These are phyloP conservation scores for Fusarium tricinctum DNA, from an alignment of 2,329 filamentous ascomycete genomes.

Conservation along the genomic window DNA sequence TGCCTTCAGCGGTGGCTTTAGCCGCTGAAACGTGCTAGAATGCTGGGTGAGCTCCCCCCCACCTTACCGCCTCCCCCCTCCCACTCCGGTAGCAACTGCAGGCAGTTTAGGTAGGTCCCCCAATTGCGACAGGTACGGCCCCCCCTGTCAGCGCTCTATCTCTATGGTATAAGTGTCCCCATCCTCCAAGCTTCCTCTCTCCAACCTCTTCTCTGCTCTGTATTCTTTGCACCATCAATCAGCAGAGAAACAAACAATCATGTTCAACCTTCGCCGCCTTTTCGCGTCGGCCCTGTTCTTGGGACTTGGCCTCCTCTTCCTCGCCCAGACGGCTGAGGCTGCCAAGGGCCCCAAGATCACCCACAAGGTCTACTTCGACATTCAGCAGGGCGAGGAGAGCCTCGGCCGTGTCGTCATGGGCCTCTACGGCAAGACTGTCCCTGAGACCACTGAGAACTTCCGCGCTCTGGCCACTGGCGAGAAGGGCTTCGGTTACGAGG, in stretches of 20 bases:
- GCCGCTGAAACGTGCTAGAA: constrained; percentile 48
- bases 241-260: constrained; percentile 59
- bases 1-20: constrained; percentile 22
- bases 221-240: constrained; percentile 39
- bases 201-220: constrained; percentile 23
- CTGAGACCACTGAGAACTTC: constrained; percentile 81
- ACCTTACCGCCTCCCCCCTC: constrained; percentile 7
- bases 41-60: constrained; percentile 36
- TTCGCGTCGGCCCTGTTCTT: constrained; percentile 81
- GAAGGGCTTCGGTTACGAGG: constrained; percentile 88
- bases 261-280: constrained; percentile 81
- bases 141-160: constrained; percentile 30
- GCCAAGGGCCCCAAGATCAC: constrained; percentile 95
- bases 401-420: constrained; percentile 84
- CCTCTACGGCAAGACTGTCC: constrained; percentile 89
- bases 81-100: constrained; percentile 28
- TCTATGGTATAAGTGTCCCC: constrained; percentile 48
- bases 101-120: constrained; percentile 25
- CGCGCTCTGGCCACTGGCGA: constrained; percentile 85
- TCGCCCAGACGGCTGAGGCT: constrained; percentile 80
- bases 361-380: constrained; percentile 93
- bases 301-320: constrained; percentile 79
- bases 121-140: constrained; percentile 43
- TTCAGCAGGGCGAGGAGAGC: constrained; percentile 79
- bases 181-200: constrained; percentile 35